Conservation (phyloP, 2,329 filamentous ascomycete genomes). For the Diaporthe sp. region DNA sequence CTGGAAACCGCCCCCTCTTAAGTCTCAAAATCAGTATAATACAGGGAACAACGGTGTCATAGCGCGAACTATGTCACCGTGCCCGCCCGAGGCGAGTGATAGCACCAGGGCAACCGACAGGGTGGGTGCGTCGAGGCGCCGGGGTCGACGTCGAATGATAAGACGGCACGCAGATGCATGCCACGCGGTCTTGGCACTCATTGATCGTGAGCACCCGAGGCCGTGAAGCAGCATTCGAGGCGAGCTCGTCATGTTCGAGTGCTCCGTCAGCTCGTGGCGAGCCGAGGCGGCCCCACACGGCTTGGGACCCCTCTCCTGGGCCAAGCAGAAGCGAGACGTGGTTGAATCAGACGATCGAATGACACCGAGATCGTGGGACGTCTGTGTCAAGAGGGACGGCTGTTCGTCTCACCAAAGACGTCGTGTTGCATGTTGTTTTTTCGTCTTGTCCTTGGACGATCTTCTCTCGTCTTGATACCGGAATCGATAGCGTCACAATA, state of each 20-base stretch:
- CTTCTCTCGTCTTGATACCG: neutral
- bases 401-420: neutral
- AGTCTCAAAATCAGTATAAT: slow-evolving; percentile 13
- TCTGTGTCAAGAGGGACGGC: neutral
- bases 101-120: slow-evolving; percentile 6
- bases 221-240: neutral
- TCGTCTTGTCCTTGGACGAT: neutral
- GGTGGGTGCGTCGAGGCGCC: neutral
- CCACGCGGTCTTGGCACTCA: slow-evolving; percentile 1
- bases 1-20: neutral
- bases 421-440: neutral
- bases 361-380: neutral
- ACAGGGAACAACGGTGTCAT: slow-evolving; percentile 4
- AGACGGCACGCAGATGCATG: neutral
- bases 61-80: slow-evolving; percentile 30
- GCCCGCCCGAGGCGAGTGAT: neutral
- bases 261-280: slow-evolving; percentile 13
- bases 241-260: neutral
- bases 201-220: neutral
- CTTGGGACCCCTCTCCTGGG: neutral
- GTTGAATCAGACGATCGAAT: neutral
- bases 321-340: neutral
- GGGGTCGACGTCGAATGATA: neutral
- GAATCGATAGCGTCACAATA: slow-evolving; percentile 16
- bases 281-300: slow-evolving; percentile 23